Evolutionary conservation across 768 basidiomycete species (phyloP), one percentile per base, ranked within the genome.

Genomic region (Podaxis pistillaris): DNA sequence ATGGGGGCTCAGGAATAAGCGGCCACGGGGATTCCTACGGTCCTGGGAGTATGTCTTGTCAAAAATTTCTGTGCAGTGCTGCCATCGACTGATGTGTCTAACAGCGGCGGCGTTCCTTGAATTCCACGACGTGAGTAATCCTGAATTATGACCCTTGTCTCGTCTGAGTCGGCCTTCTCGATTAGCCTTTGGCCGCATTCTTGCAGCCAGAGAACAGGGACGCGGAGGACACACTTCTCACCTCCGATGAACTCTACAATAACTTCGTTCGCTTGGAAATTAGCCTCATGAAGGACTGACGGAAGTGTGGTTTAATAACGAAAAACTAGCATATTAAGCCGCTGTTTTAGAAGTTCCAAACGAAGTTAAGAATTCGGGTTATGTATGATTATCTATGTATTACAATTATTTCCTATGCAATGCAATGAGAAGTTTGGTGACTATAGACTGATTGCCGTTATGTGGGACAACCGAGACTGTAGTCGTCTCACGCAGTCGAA

Each of bases 231-330:
- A 88, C 86, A 2, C 75, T 91, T 44, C 73, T 91, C 61, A 86
- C 87, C 22, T 83, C 85, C 22, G 86, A 86, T 58, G 88, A 91
- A 74, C 68, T 91, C 44, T 91, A 91, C 74, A 84, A 90, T 74
- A 88, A 90, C 67, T 90, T 83, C 64, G 85, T 88, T 50, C 61
- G 61, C 17, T 51, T 62, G 53, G 61, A 62, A 33, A 56, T 62
- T 11, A 44, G 52, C 15, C 15, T 60, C 5, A 46, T 1, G 30
- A 53, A 53, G 51, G 24, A 49, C 4, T 60, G 28, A 60, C 17
- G 44, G 11, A 47, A 41, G 57, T 33, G 17, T 47, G 58, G 8
- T 6, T 38, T 12, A 2, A 33, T 33, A 40, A 40, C 30, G 0
- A 47, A 6, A n/a, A 28, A 38, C 15, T 28, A 11, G 4, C 13